Evolutionary conservation across 768 basidiomycete species (phyloP).

Genomic region (Hysterangium stoloniferum): DNA sequence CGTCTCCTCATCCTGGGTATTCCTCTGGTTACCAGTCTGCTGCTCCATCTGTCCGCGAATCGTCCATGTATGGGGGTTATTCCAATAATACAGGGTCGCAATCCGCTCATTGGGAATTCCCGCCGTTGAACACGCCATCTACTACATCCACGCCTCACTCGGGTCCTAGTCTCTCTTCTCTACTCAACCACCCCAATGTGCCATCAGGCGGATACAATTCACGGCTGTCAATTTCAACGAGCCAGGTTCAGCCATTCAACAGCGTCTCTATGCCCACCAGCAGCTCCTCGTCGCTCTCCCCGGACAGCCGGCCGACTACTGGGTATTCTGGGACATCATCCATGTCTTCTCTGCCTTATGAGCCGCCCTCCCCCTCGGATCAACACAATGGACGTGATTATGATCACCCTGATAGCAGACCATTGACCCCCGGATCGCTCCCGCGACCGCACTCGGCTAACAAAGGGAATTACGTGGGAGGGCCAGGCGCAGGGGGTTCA

Average conservation of each 20-base stretch:
- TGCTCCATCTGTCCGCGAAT: conserved; percentile 7
- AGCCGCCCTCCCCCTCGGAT: conserved; percentile 17
- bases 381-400: conserved; percentile 13
- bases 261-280: conserved; percentile 32
- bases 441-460: conserved; percentile 54
- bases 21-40: conserved; percentile 22
- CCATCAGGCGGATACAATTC: not conserved
- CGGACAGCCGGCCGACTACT: conserved; percentile 79
- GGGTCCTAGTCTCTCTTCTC: conserved; percentile 6
- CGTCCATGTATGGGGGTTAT: not conserved
- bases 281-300: conserved; percentile 64
- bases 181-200: conserved; percentile 11
- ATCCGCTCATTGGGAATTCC: conserved; percentile 6
- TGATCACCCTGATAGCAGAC: conserved; percentile 48
- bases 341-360: conserved; percentile 56
- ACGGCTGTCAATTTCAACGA: conserved; percentile 7
- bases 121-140: conserved; percentile 5
- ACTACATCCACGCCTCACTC: conserved; percentile 3
- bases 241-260: conserved; percentile 5
- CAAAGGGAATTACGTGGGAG: conserved; percentile 36
- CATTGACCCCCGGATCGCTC: conserved; percentile 50
- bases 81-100: not conserved
- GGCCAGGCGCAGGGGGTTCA: conserved; percentile 30
- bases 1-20: conserved; percentile 48
- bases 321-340: conserved; percentile 76